Base-by-base conservation (phyloP, 768 basidiomycete species). In the Pholiota conissans region DNA sequence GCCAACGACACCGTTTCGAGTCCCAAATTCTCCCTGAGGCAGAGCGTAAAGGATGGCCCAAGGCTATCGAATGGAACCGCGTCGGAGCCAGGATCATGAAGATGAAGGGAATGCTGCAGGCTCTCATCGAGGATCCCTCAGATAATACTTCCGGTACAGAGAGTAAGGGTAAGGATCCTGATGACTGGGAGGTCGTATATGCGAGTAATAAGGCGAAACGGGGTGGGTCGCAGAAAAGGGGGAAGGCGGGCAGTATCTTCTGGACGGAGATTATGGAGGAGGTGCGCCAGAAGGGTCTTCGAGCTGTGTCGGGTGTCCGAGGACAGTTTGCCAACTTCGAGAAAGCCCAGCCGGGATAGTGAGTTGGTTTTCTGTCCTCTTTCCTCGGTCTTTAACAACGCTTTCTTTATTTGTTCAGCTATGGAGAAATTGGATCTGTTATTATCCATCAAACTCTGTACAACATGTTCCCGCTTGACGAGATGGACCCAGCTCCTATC, bases 271-370 rank as follows among this genome's bases (percentile, higher is more conserved):
- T 87, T 7, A 76, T 84, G 69, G 76, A 76, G 49, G 86, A 87
- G 57, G 76, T 92, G 47, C 82, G 81, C 68, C 71, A 74, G 61
- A 85, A 85, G 56, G 92, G 91, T 0, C 79, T 83, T 27, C 82
- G 85, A 48, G 83, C 83, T 11, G 84, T 84, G 16, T 79, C 81
- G 1, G 87, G 91, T 39, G 82, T 90, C 49, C 81, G 79, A 45
- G 90, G 84, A 1, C 92, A 95, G 64, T 92, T 88, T 63, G 79
- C 82, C 16, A 90, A 76, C 62, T 95, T 95, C 64, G 84, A 91
- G 63, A 89, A 86, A 73, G 84, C 85, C 3, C 90, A 93, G 64
- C 92, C 93, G 26, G 93, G 94, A 74, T 96, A 95, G 93, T 96
- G 66, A 74, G 92, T 82, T n/a, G 8, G 34, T 32, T 56, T 54